Conservation (phyloP, 176 grass and related monocot species). For the Pontederia crassipes region DNA sequence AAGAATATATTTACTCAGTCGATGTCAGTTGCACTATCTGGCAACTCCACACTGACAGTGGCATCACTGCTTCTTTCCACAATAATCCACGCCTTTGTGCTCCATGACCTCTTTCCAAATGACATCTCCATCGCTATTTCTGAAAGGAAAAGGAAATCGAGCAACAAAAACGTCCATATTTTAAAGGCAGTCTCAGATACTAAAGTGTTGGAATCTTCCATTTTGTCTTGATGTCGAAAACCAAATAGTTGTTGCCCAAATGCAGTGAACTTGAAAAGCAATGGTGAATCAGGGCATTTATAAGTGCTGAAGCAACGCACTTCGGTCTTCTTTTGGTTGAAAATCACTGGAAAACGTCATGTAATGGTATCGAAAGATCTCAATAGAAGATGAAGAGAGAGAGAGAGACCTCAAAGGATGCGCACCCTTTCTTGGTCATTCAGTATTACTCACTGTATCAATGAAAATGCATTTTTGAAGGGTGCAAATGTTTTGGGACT, state of each 20-base stretch:
- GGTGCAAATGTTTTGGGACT: too few relatives aligned
- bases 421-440: too few relatives aligned
- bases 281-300: not conserved
- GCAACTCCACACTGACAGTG: not conserved
- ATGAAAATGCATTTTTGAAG: too few relatives aligned
- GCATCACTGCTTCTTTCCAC: not conserved
- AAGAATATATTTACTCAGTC: not conserved
- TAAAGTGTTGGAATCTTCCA: not conserved
- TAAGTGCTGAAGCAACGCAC: too few relatives aligned
- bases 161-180: not conserved
- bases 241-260: not conserved
- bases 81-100: slow-evolving; percentile 1
- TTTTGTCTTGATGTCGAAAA: not conserved
- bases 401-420: too few relatives aligned
- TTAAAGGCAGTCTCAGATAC: not conserved
- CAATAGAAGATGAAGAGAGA: not conserved
- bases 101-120: slow-evolving; percentile 2
- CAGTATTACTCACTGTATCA: too few relatives aligned
- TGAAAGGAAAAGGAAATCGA: not conserved
- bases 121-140: slow-evolving; percentile 2
- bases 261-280: not conserved
- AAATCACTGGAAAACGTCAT: too few relatives aligned
- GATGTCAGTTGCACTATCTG: not conserved
- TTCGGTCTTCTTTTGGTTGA: too few relatives aligned
- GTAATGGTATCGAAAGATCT: not conserved